Evolutionary conservation across 140 eudicot species (phyloP).

Genomic region (Stevia rebaudiana): DNA sequence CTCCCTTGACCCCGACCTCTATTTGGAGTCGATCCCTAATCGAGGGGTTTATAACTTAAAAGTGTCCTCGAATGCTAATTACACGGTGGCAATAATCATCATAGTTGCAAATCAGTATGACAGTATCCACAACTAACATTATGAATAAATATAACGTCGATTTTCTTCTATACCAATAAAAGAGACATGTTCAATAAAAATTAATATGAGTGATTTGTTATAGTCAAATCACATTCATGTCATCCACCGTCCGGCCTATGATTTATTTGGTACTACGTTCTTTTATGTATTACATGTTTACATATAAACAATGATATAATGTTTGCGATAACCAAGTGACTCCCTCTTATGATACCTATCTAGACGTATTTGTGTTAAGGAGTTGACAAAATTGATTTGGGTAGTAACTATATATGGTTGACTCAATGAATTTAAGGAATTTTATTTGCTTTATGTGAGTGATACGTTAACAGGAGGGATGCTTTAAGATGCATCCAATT

Average conservation of each 20-base stretch:
- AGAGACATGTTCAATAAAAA: not conserved
- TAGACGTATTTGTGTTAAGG: not conserved
- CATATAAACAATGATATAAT: not conserved
- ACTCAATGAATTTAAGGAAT: not conserved
- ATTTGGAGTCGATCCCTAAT: no score
- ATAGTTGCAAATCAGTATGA: no score
- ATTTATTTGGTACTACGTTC: no score
- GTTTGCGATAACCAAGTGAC: not conserved
- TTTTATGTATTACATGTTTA: not conserved
- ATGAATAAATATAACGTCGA: no score
- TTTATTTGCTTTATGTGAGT: conserved; percentile 8
- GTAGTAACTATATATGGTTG: not conserved
- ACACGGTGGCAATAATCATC: no score
- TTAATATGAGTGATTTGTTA: no score
- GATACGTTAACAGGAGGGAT: conserved; percentile 6
- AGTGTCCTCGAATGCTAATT: no score
- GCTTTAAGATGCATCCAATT: not conserved
- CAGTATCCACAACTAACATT: not conserved
- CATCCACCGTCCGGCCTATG: not conserved
- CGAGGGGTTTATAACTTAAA: no score
- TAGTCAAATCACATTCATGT: not conserved
- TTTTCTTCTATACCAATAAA: no score
- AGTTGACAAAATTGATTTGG: not conserved
- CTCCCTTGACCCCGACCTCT: no score
- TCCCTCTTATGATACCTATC: no score